These are phyloP conservation scores for Thielaviopsis musarum DNA, from an alignment of 2,329 filamentous ascomycete species.

Conservation along the genomic window DNA sequence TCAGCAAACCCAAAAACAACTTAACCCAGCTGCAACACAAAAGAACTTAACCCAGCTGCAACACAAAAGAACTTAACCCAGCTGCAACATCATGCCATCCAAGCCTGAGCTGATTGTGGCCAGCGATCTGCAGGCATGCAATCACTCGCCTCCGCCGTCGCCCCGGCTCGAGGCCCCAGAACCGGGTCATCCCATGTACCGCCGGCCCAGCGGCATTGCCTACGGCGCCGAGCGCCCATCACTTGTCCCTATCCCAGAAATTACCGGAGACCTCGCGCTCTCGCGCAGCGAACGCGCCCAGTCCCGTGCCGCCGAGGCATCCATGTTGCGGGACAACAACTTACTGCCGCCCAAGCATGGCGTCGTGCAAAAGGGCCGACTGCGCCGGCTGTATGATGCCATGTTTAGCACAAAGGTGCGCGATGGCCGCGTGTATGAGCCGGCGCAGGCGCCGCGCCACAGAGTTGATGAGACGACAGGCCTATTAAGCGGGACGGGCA, in stretches of 20 bases:
- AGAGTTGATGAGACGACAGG: constrained; percentile 5
- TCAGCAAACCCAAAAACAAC: too few species aligned
- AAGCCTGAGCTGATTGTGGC: constrained; percentile 26
- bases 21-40: too few species aligned
- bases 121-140: constrained; percentile 16
- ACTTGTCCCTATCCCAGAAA: constrained; percentile 41
- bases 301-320: constrained; percentile 40
- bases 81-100: constrained; percentile 3
- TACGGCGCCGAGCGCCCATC: constrained; percentile 50
- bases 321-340: constrained; percentile 47
- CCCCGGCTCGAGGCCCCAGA: constrained; percentile 19
- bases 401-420: constrained; percentile 37
- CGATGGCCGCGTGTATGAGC: constrained; percentile 9
- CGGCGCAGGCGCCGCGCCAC: background rate
- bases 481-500: background rate
- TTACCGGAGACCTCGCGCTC: constrained; percentile 28
- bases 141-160: constrained; percentile 8
- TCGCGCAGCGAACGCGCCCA: constrained; percentile 39
- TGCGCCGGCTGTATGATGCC: constrained; percentile 25
- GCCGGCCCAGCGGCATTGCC: constrained; percentile 60
- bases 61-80: too few species aligned
- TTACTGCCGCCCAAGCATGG: constrained; percentile 41
- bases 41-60: too few species aligned
- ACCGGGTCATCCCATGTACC: constrained; percentile 41
- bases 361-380: constrained; percentile 15